Percentiles rank a stretch among this genome's conserved stretches.
Conservation (phyloP, 768 basidiomycete genomes). For the Leccinum fibrillosum region DNA sequence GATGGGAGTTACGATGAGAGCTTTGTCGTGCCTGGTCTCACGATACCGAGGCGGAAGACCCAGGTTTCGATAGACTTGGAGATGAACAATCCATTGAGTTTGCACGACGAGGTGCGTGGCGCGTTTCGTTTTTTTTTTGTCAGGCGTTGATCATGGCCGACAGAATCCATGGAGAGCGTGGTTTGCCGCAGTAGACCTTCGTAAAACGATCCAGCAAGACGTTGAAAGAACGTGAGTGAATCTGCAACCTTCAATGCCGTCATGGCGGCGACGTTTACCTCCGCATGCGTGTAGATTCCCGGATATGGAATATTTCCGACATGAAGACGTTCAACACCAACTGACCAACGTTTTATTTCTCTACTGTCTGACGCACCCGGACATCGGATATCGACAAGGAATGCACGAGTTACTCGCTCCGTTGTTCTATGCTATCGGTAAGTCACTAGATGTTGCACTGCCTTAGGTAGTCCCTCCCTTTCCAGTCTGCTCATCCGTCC, state of each 20-base stretch:
- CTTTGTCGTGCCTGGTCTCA: slow-evolving; percentile 52
- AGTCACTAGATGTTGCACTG: slow-evolving; percentile 7
- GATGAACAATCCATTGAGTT: slow-evolving; percentile 76
- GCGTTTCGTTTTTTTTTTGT: not conserved
- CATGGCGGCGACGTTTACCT: not conserved
- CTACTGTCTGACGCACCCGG: slow-evolving; percentile 72
- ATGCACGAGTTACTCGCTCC: slow-evolving; percentile 98
- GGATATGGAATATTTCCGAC: slow-evolving; percentile 90
- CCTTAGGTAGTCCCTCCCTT: slow-evolving; percentile 7
- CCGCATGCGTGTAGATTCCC: slow-evolving; percentile 68
- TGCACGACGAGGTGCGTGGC: slow-evolving; percentile 63
- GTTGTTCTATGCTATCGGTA: slow-evolving; percentile 61
- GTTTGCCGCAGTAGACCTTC: slow-evolving; percentile 86
- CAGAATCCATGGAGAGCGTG: slow-evolving; percentile 96
- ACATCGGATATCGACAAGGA: slow-evolving; percentile 93
- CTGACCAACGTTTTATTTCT: slow-evolving; percentile 88
- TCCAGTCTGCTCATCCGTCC: slow-evolving; percentile 13
- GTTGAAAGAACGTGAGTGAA: slow-evolving; percentile 87
- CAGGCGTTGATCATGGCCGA: not conserved
- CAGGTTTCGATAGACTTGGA: slow-evolving; percentile 48
- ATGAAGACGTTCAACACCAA: slow-evolving; percentile 66
- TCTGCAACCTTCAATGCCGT: not conserved
- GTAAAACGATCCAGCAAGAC: slow-evolving; percentile 89
- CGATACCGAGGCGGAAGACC: slow-evolving; percentile 31
- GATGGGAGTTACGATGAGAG: slow-evolving; percentile 82